A percentile compares a stretch with the other conserved stretches of the same genome.
Conservation (phyloP, 257 asterid genomes). For the Solanum chiquidenum region DNA sequence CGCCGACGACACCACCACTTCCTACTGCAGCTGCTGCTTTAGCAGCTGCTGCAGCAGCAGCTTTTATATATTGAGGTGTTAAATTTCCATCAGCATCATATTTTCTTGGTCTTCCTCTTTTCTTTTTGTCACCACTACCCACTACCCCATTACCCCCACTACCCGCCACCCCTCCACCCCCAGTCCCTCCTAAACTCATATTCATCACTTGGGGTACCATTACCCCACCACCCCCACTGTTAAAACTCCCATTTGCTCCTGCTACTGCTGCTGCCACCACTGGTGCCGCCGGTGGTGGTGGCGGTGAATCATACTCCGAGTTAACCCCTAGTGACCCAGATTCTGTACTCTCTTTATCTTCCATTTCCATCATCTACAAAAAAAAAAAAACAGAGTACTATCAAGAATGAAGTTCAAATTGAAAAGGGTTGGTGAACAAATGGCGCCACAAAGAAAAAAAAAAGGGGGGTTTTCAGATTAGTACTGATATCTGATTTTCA, state of each 20-base stretch:
- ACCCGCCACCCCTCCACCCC: conserved; percentile 8
- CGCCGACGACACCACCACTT: neutral
- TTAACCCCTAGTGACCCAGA: conserved; percentile 50
- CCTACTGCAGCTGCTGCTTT: neutral
- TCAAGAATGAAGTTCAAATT: neutral
- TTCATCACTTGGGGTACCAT: conserved; percentile 21
- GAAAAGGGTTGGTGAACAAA: conserved; percentile 29
- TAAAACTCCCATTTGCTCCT: neutral
- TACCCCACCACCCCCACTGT: conserved; percentile 17
- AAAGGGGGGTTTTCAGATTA: conserved; percentile 2
- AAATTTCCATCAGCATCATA: conserved; percentile 78
- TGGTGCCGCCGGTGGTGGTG: conserved; percentile 1
- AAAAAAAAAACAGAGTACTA: neutral
- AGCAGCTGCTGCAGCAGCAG: conserved; percentile 18
- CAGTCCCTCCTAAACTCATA: conserved; percentile 1
- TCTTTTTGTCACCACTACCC: conserved; percentile 39
- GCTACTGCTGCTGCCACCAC: conserved; percentile 23
- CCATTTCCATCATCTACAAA: conserved; percentile 31
- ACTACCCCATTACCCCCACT: conserved; percentile 19
- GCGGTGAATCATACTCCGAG: conserved; percentile 49
- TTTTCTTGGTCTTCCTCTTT: conserved; percentile 86
- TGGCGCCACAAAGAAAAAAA: conserved; percentile 52
- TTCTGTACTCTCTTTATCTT: conserved; percentile 61
- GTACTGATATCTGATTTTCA: neutral
- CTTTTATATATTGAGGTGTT: conserved; percentile 31